Base-by-base conservation (phyloP, 805 yeast species). In the Candida namnaoensis region DNA sequence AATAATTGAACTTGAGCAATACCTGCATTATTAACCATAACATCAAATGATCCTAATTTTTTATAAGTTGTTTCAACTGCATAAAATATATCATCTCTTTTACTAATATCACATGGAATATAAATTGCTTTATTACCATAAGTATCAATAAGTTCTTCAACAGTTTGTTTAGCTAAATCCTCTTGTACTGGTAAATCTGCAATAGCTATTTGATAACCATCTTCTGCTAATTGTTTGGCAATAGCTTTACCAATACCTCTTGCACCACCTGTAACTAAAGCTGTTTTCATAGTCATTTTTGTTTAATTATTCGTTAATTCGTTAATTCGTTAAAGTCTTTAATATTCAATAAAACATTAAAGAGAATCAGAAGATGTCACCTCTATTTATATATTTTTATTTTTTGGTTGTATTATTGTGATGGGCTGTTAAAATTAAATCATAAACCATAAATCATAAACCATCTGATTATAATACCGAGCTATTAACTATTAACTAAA, bases 221-320 rank as follows among this genome's bases (percentile, higher is more conserved):
- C 77, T 41, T 67, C 61, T 13, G 95, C 96, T 55, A 88, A 71
- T 62, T 88, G 95, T 27, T 66, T 54, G 5, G 95, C 81, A 56
- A 74, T 88, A 56, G 86, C 90, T 56, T 80, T 83, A 37, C 96
- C 96, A 53, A 88, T 80, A 9, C 96, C 96, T 52, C 87, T 93
- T 14, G 95, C 82, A 10, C 93, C 88, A 39, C 96, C 96, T 13
- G 96, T 88, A 27, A 88, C 76, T 28, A 88, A 78, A 4, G 96
- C 96, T 23, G 47, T 41, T 34, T 38, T 43, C 15, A 32, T 10
- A 10, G 47, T 12, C n/a, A 12, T 30, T 5, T 30, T 7, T 26
- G 8, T 26, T 26, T 26, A 8, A 6, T 26, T 26, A 26, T 26
- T 3, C 19, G 19, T 19, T 19, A 19, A n/a, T n/a, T n/a, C n/a